Evolutionary conservation across 345 rosid species (phyloP).

Genomic region (Hypericum androsaemum): DNA sequence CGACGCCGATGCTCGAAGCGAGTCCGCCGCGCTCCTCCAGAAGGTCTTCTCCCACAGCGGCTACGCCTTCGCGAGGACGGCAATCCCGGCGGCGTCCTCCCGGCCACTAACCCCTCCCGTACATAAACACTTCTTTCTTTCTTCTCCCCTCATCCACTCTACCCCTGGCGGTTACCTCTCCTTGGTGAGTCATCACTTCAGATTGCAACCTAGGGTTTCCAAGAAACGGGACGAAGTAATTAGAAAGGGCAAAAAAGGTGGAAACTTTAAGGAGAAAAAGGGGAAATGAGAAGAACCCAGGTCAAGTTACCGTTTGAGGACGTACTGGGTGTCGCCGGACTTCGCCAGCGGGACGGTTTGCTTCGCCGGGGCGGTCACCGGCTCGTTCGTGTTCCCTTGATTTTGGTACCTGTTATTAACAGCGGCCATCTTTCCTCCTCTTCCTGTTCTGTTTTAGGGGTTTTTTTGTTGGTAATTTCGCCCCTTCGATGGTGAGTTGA

Average conservation of each 20-base stretch:
- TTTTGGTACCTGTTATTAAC: slow-evolving; percentile 58
- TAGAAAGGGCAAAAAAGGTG: neutral
- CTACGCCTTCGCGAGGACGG: too few species aligned
- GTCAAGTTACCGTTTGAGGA: slow-evolving; percentile 51
- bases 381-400: slow-evolving; percentile 51
- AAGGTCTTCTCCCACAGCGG: too few species aligned
- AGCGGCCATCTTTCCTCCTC: slow-evolving; percentile 27
- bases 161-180: too few species aligned
- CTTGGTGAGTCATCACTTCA: slow-evolving; percentile 81
- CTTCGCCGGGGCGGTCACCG: slow-evolving; percentile 34
- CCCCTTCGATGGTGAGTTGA: too few species aligned
- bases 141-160: too few species aligned
- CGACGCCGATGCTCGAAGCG: too few species aligned
- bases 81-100: too few species aligned
- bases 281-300: neutral
- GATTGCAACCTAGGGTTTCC: slow-evolving; percentile 65
- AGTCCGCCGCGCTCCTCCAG: too few species aligned
- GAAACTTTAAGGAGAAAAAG: neutral
- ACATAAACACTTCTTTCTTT: too few species aligned
- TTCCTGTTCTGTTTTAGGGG: too few species aligned
- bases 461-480: too few species aligned
- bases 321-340: slow-evolving; percentile 67
- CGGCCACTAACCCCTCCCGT: too few species aligned
- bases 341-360: slow-evolving; percentile 47
- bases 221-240: neutral